Conservation (phyloP, 352 stramenopile genomes). For the Pythium brassicae region DNA sequence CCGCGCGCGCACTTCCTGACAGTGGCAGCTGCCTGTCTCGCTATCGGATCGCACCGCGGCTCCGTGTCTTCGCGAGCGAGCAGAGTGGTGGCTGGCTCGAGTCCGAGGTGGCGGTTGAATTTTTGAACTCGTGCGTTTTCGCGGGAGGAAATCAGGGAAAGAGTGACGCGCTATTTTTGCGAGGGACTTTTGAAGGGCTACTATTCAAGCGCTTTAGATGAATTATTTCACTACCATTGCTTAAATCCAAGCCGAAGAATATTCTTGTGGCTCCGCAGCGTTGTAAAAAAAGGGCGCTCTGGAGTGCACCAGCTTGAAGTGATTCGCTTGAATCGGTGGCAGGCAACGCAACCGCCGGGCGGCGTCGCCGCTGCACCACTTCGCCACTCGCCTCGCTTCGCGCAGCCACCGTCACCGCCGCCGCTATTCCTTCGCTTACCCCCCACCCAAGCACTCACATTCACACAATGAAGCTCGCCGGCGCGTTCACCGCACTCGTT, state of each 20-base stretch:
- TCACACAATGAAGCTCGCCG: slow-evolving; percentile 37
- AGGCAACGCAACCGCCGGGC: neutral
- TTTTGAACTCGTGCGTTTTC: slow-evolving; percentile 6
- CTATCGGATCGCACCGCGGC: too few relatives aligned
- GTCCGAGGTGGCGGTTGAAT: slow-evolving; percentile 5
- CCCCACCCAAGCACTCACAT: neutral
- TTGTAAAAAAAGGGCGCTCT: slow-evolving; percentile 3
- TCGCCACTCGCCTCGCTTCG: slow-evolving; percentile 8
- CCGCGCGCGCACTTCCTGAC: neutral
- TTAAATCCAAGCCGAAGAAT: slow-evolving; percentile 8
- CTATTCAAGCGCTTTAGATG: neutral
- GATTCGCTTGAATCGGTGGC: slow-evolving; percentile 15
- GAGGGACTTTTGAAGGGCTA: neutral
- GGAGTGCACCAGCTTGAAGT: slow-evolving; percentile 22
- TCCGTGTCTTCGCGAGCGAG: too few relatives aligned
- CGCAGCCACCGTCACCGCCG: slow-evolving; percentile 1
- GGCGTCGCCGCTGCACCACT: neutral
- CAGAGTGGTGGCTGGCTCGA: too few relatives aligned
- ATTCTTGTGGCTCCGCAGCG: slow-evolving; percentile 15
- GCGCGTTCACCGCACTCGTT: slow-evolving; percentile 91
- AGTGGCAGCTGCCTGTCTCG: neutral
- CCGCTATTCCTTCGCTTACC: neutral
- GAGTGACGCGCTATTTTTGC: neutral
- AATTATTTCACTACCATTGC: slow-evolving; percentile 2
- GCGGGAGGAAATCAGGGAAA: neutral